Evolutionary conservation across 2,329 filamentous ascomycete genomes (phyloP).

Genomic region (Fusarium pseudonygamai): DNA sequence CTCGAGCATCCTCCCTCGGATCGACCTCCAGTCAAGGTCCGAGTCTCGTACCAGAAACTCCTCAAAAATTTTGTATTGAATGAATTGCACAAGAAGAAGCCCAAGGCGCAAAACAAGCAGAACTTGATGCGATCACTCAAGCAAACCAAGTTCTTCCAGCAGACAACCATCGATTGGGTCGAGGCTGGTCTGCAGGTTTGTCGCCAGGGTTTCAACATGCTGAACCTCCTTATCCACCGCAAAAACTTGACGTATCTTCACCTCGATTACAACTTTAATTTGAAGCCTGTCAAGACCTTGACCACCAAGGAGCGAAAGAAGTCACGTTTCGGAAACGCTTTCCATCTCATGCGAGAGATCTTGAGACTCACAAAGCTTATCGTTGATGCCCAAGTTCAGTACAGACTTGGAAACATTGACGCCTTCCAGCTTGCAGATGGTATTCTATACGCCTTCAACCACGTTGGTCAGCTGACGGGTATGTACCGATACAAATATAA

Average conservation of each 20-base stretch:
- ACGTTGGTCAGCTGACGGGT: conserved; percentile 96
- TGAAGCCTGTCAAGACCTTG: conserved; percentile 98
- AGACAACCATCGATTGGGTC: conserved; percentile 99
- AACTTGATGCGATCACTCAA: conserved; percentile 90
- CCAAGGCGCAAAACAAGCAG: conserved; percentile 95
- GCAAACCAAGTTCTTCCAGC: conserved; percentile 98
- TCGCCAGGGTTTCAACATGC: conserved; percentile 98
- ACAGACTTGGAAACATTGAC: conserved; percentile 96
- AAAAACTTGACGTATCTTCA: conserved; percentile 99
- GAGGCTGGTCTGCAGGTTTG: conserved; percentile 98
- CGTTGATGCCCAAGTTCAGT: conserved; percentile 98
- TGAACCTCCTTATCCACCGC: conserved; percentile 95
- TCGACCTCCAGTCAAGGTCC: conserved; percentile 90
- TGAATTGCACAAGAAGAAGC: conserved; percentile 93
- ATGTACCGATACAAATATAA: conserved; percentile 99
- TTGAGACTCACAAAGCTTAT: conserved; percentile 95
- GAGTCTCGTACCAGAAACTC: conserved; percentile 97
- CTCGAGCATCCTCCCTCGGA: conserved; percentile 91
- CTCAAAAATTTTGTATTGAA: conserved; percentile 97
- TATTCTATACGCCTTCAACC: conserved; percentile 99
- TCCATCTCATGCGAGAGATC: conserved; percentile 99
- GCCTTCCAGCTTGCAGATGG: conserved; percentile 98
- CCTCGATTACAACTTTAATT: conserved; percentile 98
- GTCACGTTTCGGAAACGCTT: conserved; percentile 98
- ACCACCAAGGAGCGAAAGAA: conserved; percentile 99